phyloP scores from a whole-genome alignment of 495 filamentous ascomycete species.

The Penicillium pancosmium region DNA sequence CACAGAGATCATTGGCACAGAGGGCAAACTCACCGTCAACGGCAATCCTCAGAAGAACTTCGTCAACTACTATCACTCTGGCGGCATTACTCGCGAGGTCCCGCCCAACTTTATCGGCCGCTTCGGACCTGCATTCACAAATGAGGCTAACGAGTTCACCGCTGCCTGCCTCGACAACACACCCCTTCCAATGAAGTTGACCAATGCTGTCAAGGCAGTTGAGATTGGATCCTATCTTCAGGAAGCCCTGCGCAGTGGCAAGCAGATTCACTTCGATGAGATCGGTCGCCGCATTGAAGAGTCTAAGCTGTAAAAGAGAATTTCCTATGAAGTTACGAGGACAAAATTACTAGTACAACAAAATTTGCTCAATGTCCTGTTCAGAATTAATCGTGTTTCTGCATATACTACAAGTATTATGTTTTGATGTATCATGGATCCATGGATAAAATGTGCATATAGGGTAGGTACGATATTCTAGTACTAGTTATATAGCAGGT shows the following conservation, averaged over 20 bases:
- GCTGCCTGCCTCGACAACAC: slow-evolving; percentile 53
- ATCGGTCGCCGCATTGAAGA: slow-evolving; percentile 48
- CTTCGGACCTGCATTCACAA: slow-evolving; percentile 58
- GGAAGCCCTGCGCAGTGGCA: slow-evolving; percentile 55
- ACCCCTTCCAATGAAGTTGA: slow-evolving; percentile 54
- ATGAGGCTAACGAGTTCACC: slow-evolving; percentile 60
- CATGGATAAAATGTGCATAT: no score
- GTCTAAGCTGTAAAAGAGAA: slow-evolving; percentile 24
- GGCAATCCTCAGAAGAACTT: slow-evolving; percentile 51
- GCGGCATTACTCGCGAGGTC: slow-evolving; percentile 54
- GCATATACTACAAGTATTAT: no score
- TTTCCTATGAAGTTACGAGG: neutral
- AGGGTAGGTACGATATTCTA: no score
- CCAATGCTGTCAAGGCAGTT: slow-evolving; percentile 57
- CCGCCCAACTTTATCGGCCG: slow-evolving; percentile 56
- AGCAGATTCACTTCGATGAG: slow-evolving; percentile 57
- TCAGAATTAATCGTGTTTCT: no score
- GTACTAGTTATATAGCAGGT: no score
- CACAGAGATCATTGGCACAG: slow-evolving; percentile 66
- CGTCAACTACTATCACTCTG: slow-evolving; percentile 49
- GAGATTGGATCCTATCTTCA: slow-evolving; percentile 60
- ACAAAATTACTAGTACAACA: neutral
- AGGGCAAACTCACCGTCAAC: slow-evolving; percentile 61
- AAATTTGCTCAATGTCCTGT: neutral
- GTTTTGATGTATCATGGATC: no score